Base-by-base conservation (phyloP, 2,329 filamentous ascomycete species). In the Exserohilum rostratum region DNA sequence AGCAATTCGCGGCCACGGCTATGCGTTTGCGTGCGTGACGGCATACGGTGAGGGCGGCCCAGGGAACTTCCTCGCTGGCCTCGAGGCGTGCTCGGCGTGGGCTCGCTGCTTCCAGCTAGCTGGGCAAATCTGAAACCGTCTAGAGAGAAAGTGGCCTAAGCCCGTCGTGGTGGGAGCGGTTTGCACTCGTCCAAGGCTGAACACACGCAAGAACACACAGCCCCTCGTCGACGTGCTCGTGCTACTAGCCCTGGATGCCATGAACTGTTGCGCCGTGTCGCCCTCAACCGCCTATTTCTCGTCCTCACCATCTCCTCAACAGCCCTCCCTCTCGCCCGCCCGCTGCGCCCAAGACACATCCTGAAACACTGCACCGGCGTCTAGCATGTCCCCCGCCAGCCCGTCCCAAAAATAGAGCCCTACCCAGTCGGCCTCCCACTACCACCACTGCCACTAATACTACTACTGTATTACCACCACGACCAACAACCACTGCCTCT, bases 341-440 rank as follows among this genome's bases (percentile, higher is more conserved):
- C 55, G 42, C 55, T 57, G 54, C 58, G 53, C 58, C 53, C 49
- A 55, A 47, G 49, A 54, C 37, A 38, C 20, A 18, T 53, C 56
- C 64, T 72, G 68, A 72, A 72, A 70, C 69, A 53, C 40, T 56
- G 42, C 61, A 65, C 63, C 62, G 62, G 59, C 58, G 57, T 64
- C 59, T 69, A 65, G 63, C 58, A 45, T 57, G 50, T 58, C 58
- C 58, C 62, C 58, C 61, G 60, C 62, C 53, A 53, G 50, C 55
- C 38, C 50, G 57, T 52, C 65, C 56, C 65, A 71, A 67, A 66
- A 69, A 69, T 71, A 70, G 66, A 63, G 42, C 53, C n/a, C 53
- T 58, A 46, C 55, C 55, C 53, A 50, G 33, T 55, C 53, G 51
- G 59, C 48, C 57, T 49, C 53, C 46, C n/a, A 55, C 50, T 45